Conservation (phyloP, 495 filamentous ascomycete genomes). For the Talaromyces thailandensis region DNA sequence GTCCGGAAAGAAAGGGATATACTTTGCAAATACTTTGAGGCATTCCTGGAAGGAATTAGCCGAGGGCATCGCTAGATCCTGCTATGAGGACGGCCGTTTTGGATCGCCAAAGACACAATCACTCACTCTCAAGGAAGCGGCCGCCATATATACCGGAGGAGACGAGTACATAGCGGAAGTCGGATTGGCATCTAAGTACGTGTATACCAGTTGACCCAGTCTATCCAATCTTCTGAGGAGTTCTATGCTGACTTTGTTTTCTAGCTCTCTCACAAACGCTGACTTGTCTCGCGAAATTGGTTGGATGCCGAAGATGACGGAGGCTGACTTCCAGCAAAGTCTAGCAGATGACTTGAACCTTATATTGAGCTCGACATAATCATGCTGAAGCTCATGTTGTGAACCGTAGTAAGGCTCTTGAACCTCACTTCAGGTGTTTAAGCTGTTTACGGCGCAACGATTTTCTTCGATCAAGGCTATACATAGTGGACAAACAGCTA, state of each 20-base stretch:
- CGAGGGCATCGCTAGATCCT: not conserved
- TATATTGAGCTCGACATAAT: not conserved
- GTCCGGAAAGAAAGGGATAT: not conserved
- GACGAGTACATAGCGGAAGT: not conserved
- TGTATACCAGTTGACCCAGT: not conserved
- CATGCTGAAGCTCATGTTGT: not conserved
- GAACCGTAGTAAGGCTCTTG: not conserved
- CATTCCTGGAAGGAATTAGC: slow-evolving; percentile 1
- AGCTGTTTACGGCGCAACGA: too few relatives aligned
- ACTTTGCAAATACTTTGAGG: not conserved
- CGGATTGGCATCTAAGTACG: not conserved
- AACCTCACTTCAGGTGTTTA: too few relatives aligned
- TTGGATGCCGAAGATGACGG: not conserved
- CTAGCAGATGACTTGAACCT: not conserved
- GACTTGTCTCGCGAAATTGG: not conserved
- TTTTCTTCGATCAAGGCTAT: too few relatives aligned
- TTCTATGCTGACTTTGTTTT: not conserved
- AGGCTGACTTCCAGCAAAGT: not conserved
- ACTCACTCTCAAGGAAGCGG: not conserved
- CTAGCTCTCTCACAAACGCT: not conserved
- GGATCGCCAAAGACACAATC: not conserved
- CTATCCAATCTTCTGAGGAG: not conserved
- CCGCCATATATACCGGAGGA: slow-evolving; percentile 1
- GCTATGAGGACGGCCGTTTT: not conserved
- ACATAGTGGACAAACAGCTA: too few relatives aligned